Evolutionary conservation across 1,284 basidiomycete genomes (phyloP), one percentile per base, ranked within the genome.

Genomic region (Fomes fomentarius): DNA sequence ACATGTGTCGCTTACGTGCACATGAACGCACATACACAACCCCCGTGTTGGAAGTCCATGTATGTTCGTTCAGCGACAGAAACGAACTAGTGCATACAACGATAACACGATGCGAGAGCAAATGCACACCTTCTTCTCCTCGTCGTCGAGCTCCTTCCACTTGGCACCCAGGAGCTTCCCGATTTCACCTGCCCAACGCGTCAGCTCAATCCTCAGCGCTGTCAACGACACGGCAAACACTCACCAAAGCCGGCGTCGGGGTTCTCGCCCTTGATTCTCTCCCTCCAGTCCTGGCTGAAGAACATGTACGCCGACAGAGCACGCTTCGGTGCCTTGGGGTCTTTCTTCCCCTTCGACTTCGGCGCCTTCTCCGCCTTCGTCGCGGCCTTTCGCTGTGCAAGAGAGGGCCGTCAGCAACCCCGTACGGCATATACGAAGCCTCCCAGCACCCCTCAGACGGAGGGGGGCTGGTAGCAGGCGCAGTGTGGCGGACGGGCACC

Each of bases 261-360:
- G 80, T 98, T 97, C 78, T 96, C 96, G 53, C 83, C 69, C 85
- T 96, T 96, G 82, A 98, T 92, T 69, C 89, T 86, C 76, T 96
- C 92, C 70, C 95, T 85, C 89, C 92, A 92, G 76, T 96, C 95
- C 74, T 95, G 93, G 68, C 87, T 89, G 83, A 98, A 98, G 89
- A 96, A 96, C 95, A 98, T 97, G 80, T 97, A 98, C 50, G 95
- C 94, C 47, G 94, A 96, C 49, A 97, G 82, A 2, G 93, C 89
- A 49, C 94, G 85, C 77, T 96, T 96, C 55, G 93, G 93, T 10
- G 90, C 89, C 69, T 90, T 89, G 58, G 84, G 82, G 72, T 92
- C 87, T 73, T 93, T 93, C 76, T 89, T 89, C 52, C 74, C 73
- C 66, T 82, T 81, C 50, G 64, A 58, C 64, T 70, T 66, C 73